Conservation (phyloP, 2,329 filamentous ascomycete genomes). For the Arachnomyces sp. region DNA sequence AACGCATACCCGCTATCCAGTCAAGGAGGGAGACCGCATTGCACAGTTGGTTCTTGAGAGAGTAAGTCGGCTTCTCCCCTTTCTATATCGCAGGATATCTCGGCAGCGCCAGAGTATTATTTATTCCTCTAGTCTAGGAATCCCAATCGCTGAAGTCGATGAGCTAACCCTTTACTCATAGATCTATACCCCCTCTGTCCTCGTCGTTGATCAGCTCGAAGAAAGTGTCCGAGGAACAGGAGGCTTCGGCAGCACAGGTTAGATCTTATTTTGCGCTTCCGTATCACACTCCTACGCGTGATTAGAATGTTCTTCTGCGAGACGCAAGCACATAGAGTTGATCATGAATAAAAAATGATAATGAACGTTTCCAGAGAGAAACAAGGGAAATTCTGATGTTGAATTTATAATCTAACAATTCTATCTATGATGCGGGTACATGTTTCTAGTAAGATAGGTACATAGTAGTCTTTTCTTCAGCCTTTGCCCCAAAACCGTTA, state of each 20-base stretch:
- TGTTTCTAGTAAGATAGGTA: too few species aligned
- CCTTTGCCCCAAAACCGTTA: too few species aligned
- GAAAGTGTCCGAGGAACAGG: conserved; percentile 85
- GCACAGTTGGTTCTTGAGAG: conserved; percentile 91
- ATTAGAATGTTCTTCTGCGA: neutral
- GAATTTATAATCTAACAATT: too few species aligned
- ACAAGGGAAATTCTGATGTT: neutral
- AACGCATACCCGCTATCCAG: conserved; percentile 16
- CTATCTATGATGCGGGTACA: too few species aligned
- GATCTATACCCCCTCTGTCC: conserved; percentile 86
- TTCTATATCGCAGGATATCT: neutral
- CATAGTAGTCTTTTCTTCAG: too few species aligned
- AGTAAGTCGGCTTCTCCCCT: conserved; percentile 29
- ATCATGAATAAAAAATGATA: neutral
- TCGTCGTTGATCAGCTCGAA: conserved; percentile 81
- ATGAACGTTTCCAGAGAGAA: neutral
- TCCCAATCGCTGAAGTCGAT: neutral
- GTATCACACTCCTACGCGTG: neutral
- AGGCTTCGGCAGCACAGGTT: conserved; percentile 82
- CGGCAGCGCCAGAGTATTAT: too few species aligned
- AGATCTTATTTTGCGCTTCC: neutral
- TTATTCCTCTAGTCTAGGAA: too few species aligned
- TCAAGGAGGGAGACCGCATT: conserved; percentile 80
- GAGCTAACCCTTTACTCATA: conserved; percentile 18
- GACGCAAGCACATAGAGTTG: conserved; percentile 1